phyloP scores from a whole-genome alignment of 2,329 filamentous ascomycete species.

The Talaromyces marneffei region DNA sequence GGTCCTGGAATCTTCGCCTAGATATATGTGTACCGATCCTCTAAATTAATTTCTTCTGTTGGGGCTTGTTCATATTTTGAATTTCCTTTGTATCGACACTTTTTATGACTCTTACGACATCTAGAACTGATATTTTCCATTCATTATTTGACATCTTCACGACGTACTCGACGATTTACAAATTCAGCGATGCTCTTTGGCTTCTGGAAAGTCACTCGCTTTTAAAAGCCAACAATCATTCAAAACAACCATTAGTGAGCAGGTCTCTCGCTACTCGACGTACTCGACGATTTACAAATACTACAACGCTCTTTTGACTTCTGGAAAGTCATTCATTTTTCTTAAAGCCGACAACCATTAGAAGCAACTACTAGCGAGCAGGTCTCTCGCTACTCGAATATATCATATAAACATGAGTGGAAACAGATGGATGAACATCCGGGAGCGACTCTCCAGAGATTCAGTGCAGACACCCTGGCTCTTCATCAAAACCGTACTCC shows the following conservation, averaged over 20 bases:
- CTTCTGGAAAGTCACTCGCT: neutral
- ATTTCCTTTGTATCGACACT: neutral
- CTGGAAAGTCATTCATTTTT: neutral
- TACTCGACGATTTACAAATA: neutral
- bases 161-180: neutral
- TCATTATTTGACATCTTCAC: too few relatives aligned
- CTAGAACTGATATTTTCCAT: neutral
- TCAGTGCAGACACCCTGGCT: constrained; percentile 9
- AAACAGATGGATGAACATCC: constrained; percentile 6
- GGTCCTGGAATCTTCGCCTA: neutral
- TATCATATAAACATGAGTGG: neutral
- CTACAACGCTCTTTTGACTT: neutral
- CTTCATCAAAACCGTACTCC: constrained; percentile 18
- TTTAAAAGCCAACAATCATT: neutral
- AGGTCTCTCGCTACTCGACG: neutral
- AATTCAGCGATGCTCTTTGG: neutral
- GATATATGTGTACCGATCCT: neutral
- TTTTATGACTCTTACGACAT: neutral
- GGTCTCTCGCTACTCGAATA: neutral
- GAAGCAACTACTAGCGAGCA: neutral
- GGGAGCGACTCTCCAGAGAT: constrained; percentile 3
- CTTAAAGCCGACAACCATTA: neutral
- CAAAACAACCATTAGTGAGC: neutral
- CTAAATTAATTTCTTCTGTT: neutral
- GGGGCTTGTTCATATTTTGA: neutral